Base-by-base conservation (phyloP, 352 stramenopile species). In the Globisporangium barbulae region DNA sequence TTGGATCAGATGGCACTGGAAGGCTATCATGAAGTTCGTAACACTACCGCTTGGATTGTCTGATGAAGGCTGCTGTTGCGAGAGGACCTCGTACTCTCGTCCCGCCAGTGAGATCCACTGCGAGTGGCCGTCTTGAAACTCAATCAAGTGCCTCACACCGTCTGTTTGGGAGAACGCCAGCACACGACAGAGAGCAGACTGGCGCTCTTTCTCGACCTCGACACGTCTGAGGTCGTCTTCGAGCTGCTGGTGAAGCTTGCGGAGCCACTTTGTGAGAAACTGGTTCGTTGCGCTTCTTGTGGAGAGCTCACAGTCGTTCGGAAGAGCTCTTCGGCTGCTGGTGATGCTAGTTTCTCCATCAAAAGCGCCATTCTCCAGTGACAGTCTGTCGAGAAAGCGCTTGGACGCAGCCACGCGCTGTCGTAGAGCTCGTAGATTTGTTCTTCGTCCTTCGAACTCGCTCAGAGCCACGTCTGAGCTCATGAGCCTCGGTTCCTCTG, bases 91-190 rank as follows among this genome's bases (percentile, higher is more conserved):
- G 57, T 78, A 90, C 62, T 90, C 80, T 28, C 72, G 69, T 3
- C 42, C 17, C 3, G 53, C 12, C 1, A 91, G 67, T 13, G 70
- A 59, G 22, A 81, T 56, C 83, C 83, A 90, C 30, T 73, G 59
- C 4, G 70, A 78, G 52, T 68, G 72, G 4, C 80, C 83, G 53
- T 91, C 75, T 1, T 68, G 44, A 58, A 86, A 89, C 54, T 89
- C 79, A 19, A 89, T 17, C 31, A 90, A 61, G 64, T 90, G 76
- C 12, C 65, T 67, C 0, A 2, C 25, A 28, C 7, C 4, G 31
- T 75, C 80, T 5, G 30, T 64, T 0, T 37, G 19, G 0, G 76
- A 59, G 37, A 80, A 88, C 35, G 73, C 83, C 12, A 90, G 64
- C 30, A 88, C 68, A 42, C 79, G 77, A 19, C 76, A 80, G 3